phyloP scores from a whole-genome alignment of 2,329 filamentous ascomycete species.

The Colletotrichum gloeosporioides region DNA sequence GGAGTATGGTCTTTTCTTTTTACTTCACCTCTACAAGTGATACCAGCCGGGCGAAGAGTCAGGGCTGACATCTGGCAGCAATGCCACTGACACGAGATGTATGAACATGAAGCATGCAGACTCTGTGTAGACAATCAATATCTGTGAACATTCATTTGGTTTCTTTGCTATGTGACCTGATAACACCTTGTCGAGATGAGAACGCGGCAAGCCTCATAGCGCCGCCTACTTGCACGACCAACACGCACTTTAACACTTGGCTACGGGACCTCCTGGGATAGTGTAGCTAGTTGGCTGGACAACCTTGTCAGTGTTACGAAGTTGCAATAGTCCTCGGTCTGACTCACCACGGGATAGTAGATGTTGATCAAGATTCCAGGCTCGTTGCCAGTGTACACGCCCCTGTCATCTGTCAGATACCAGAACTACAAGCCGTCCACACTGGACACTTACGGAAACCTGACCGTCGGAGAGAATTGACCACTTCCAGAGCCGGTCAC shows the following conservation, averaged over 20 bases:
- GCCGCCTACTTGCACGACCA: not conserved
- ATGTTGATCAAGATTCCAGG: slow-evolving; percentile 22
- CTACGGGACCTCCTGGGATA: slow-evolving; percentile 16
- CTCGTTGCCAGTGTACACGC: slow-evolving; percentile 12
- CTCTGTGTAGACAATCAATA: not conserved
- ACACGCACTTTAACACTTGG: slow-evolving; percentile 1
- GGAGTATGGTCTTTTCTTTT: not conserved
- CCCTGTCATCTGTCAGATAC: not conserved
- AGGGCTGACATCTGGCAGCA: not conserved
- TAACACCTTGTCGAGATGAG: not conserved
- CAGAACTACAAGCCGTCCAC: not conserved
- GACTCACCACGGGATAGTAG: slow-evolving; percentile 20
- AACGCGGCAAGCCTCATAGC: not conserved
- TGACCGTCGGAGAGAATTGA: slow-evolving; percentile 11
- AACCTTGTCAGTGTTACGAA: not conserved
- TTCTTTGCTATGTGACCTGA: not conserved
- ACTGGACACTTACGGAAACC: slow-evolving; percentile 8
- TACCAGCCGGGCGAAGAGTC: not conserved
- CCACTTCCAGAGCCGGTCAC: slow-evolving; percentile 25
- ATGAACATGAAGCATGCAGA: not conserved
- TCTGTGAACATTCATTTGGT: not conserved
- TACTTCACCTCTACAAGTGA: not conserved
- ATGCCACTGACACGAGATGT: not conserved
- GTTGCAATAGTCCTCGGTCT: no score
- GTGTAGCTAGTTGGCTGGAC: slow-evolving; percentile 11